phyloP scores from a whole-genome alignment of 495 filamentous ascomycete genomes.

The Peziza echinospora region DNA sequence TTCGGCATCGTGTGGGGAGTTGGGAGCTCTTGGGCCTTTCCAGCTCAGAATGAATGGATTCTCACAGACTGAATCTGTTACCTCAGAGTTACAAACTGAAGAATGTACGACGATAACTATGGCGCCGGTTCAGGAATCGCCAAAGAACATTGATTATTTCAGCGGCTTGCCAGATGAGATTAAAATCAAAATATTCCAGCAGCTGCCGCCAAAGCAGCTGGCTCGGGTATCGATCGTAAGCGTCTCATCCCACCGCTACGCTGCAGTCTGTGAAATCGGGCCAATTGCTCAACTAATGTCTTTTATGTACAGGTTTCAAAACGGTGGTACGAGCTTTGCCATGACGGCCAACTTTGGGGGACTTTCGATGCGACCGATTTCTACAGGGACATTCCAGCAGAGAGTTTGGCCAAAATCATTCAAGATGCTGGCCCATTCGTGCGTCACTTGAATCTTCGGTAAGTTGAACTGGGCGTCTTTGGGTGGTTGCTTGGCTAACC shows the following conservation, averaged over 20 bases:
- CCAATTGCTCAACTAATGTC: neutral
- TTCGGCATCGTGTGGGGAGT: neutral
- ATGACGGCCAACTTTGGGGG: slow-evolving; percentile 85
- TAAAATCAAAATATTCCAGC: slow-evolving; percentile 52
- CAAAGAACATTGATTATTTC: neutral
- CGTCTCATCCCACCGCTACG: too few species aligned
- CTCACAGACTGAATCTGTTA: too few species aligned
- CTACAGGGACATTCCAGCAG: slow-evolving; percentile 67
- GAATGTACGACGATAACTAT: too few species aligned
- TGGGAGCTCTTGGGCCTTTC: neutral
- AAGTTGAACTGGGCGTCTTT: neutral
- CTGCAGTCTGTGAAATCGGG: neutral
- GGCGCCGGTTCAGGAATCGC: too few species aligned
- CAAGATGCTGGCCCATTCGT: slow-evolving; percentile 70
- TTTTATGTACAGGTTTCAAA: slow-evolving; percentile 35
- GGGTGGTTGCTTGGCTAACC: neutral
- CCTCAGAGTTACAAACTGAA: too few species aligned
- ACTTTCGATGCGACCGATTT: slow-evolving; percentile 66
- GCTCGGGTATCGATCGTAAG: slow-evolving; percentile 43
- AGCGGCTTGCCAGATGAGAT: slow-evolving; percentile 33
- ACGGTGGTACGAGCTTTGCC: slow-evolving; percentile 66
- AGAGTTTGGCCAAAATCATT: slow-evolving; percentile 67
- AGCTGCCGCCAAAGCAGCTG: slow-evolving; percentile 60
- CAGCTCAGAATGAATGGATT: neutral
- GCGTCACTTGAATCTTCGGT: slow-evolving; percentile 56